Evolutionary conservation across 164 flowering plant genomes (phyloP).

Genomic region (Aristolochia fimbriata): DNA sequence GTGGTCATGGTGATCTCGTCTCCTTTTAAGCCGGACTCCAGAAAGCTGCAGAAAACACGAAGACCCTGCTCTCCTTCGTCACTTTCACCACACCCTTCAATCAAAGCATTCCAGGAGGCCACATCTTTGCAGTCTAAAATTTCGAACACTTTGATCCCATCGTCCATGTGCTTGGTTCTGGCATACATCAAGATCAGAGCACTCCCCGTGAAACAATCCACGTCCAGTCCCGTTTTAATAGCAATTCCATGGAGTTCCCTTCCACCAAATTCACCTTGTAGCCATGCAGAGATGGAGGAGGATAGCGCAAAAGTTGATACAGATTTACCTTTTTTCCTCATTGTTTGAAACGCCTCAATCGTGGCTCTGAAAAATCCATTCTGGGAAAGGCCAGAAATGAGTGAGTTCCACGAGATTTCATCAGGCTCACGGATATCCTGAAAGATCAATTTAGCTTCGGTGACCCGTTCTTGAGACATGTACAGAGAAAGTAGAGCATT

Average conservation of each 20-base stretch:
- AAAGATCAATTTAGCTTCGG: slow-evolving; percentile 14
- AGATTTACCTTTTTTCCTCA: slow-evolving; percentile 6
- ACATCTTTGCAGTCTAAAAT: slow-evolving; percentile 13
- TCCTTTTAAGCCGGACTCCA: slow-evolving; percentile 7
- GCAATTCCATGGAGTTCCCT: slow-evolving; percentile 15
- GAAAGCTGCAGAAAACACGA: slow-evolving; percentile 8
- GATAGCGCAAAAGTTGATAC: slow-evolving; percentile 15
- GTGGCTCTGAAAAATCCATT: slow-evolving; percentile 10
- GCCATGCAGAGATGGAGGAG: slow-evolving; percentile 8
- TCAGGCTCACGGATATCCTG: slow-evolving; percentile 15
- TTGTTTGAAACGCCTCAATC: slow-evolving; percentile 10
- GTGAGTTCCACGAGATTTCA: slow-evolving; percentile 18
- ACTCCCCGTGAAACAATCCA: slow-evolving; percentile 12
- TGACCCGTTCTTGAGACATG: slow-evolving; percentile 9
- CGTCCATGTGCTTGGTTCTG: slow-evolving; percentile 12
- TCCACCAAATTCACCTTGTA: slow-evolving; percentile 7
- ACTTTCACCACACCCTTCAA: slow-evolving; percentile 14
- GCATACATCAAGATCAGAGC: slow-evolving; percentile 17
- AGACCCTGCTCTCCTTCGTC: slow-evolving; percentile 14
- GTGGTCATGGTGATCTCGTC: slow-evolving; percentile 17
- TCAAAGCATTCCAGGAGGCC: slow-evolving; percentile 18
- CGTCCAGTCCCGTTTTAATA: slow-evolving; percentile 10
- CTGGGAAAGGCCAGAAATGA: slow-evolving; percentile 16
- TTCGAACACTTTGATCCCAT: slow-evolving; percentile 6
- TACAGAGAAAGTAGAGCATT: slow-evolving; percentile 17